Conservation (phyloP, 1,284 basidiomycete species). For the Pisolithus thermaeus region DNA sequence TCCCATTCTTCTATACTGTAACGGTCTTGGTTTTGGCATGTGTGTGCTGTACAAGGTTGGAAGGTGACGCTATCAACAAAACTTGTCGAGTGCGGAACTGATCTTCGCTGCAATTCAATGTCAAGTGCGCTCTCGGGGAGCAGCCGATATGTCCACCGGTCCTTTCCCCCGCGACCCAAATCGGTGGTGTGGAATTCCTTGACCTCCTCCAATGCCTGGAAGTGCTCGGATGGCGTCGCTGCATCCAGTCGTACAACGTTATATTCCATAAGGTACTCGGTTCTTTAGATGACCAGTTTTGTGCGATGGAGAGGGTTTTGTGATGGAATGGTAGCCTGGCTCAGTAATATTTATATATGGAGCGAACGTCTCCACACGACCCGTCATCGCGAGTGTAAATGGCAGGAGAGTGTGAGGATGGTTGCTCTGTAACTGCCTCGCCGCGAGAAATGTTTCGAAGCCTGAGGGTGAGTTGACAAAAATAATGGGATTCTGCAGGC, state of each 20-base stretch:
- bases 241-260: slow-evolving; percentile 35
- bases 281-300: no score
- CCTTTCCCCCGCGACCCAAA: slow-evolving; percentile 48
- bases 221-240: slow-evolving; percentile 43
- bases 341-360: slow-evolving; percentile 3
- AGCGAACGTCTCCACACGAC: slow-evolving; percentile 8
- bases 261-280: slow-evolving; percentile 25
- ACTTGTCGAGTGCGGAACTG: slow-evolving; percentile 32
- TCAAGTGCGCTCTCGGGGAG: slow-evolving; percentile 44
- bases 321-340: slow-evolving; percentile 11
- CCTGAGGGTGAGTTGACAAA: neutral
- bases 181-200: slow-evolving; percentile 49
- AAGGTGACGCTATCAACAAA: slow-evolving; percentile 48
- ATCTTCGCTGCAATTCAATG: slow-evolving; percentile 38
- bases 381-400: slow-evolving; percentile 9
- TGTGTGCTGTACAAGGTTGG: slow-evolving; percentile 52
- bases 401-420: slow-evolving; percentile 6
- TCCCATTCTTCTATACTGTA: slow-evolving; percentile 49
- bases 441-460: slow-evolving; percentile 10
- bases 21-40: slow-evolving; percentile 49
- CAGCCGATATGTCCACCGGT: slow-evolving; percentile 50
- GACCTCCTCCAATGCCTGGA: slow-evolving; percentile 47
- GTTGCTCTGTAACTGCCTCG: slow-evolving; percentile 1
- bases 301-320: slow-evolving; percentile 6
- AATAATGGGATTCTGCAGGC: no score